A percentile compares a stretch with the other conserved stretches of the same genome.
Conservation (phyloP, 345 rosid species). For the Mercurialis annua region DNA sequence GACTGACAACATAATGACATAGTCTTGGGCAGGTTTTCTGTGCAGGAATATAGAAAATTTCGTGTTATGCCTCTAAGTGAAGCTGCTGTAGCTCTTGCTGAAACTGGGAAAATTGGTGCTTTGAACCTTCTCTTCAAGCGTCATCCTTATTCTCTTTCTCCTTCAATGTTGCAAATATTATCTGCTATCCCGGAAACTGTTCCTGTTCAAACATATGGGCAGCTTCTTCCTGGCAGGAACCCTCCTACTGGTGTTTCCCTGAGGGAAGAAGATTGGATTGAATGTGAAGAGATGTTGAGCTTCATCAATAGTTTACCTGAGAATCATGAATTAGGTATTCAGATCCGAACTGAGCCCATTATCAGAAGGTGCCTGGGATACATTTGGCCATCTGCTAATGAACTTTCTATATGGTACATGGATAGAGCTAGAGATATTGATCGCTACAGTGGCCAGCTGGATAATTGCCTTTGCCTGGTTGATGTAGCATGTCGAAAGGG, state of each 20-base stretch:
- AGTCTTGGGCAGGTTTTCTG: slow-evolving; percentile 68
- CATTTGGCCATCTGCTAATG: slow-evolving; percentile 70
- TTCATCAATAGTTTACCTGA: slow-evolving; percentile 57
- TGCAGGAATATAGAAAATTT: slow-evolving; percentile 82
- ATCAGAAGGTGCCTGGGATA: slow-evolving; percentile 51
- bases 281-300: slow-evolving; percentile 68
- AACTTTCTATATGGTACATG: slow-evolving; percentile 76
- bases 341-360: slow-evolving; percentile 72
- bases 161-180: slow-evolving; percentile 61
- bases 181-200: slow-evolving; percentile 89
- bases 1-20: slow-evolving; percentile 43
- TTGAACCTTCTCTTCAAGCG: slow-evolving; percentile 89
- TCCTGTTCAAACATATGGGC: slow-evolving; percentile 78
- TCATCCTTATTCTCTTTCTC: slow-evolving; percentile 78
- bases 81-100: slow-evolving; percentile 75
- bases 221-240: slow-evolving; percentile 86
- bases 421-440: slow-evolving; percentile 85
- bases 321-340: slow-evolving; percentile 40
- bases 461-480: slow-evolving; percentile 72
- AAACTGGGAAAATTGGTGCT: slow-evolving; percentile 94
- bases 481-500: slow-evolving; percentile 77
- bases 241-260: slow-evolving; percentile 60
- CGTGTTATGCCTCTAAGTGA: slow-evolving; percentile 61
- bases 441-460: slow-evolving; percentile 80
- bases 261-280: slow-evolving; percentile 99